A percentile compares a stretch with the other conserved stretches of the same genome.
Conservation (phyloP, 306 rosid species). For the Malus fusca region DNA sequence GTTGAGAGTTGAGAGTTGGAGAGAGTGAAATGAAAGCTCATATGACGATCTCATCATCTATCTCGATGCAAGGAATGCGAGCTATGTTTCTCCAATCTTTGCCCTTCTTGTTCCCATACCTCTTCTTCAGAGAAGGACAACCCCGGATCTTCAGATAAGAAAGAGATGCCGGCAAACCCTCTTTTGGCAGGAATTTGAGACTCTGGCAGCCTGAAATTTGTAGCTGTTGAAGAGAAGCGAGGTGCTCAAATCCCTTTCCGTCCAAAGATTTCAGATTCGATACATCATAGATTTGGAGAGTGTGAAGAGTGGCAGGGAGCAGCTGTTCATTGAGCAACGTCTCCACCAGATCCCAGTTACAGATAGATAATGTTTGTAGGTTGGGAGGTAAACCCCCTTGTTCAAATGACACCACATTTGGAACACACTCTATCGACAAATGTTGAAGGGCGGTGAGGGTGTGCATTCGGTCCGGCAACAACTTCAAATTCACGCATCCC, state of each 20-base stretch:
- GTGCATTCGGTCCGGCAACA: not conserved
- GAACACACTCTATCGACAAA: accelerated
- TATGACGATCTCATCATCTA: not conserved
- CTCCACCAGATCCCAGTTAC: not conserved
- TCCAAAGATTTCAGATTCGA: not conserved
- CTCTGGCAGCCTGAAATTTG: not conserved
- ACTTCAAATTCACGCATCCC: not conserved
- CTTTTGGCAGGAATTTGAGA: not conserved
- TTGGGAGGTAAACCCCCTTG: not conserved
- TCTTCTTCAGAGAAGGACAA: not conserved
- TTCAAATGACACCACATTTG: not conserved
- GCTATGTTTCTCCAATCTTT: not conserved
- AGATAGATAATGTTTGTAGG: not conserved
- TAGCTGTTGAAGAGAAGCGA: not conserved
- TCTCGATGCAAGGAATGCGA: not conserved
- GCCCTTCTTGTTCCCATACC: not conserved
- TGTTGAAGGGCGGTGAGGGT: not conserved
- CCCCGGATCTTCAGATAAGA: not conserved
- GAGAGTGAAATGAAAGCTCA: no score
- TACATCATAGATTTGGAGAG: accelerated
- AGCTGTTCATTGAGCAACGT: not conserved
- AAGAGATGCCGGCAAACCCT: not conserved
- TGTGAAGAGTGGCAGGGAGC: not conserved
- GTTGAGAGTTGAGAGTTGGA: no score
- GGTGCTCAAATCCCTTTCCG: not conserved